A percentile compares a stretch with the other conserved stretches of the same genome.
These are phyloP conservation scores for Ramularia collo-cygni DNA, from an alignment of 2,329 filamentous ascomycete species.

Conservation along the genomic window DNA sequence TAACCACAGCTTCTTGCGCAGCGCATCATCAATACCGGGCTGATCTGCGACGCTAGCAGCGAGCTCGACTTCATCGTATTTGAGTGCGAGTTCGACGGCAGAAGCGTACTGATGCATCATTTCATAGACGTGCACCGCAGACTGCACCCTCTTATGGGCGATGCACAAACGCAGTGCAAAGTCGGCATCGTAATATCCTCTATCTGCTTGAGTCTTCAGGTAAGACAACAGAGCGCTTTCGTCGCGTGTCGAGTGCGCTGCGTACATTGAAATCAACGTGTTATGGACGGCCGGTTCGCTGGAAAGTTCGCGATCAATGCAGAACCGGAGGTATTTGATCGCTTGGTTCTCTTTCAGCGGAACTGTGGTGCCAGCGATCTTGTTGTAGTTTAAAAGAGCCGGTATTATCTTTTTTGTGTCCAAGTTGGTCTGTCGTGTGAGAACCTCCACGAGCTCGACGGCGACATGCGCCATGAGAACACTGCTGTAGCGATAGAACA, in stretches of 20 bases:
- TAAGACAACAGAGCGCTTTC: slow-evolving; percentile 83
- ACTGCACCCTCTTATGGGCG: slow-evolving; percentile 84
- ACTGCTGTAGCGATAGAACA: slow-evolving; percentile 94
- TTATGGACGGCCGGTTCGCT: slow-evolving; percentile 88
- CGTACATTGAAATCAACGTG: slow-evolving; percentile 92
- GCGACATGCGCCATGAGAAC: slow-evolving; percentile 90
- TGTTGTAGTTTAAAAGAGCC: slow-evolving; percentile 88
- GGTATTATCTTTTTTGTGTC: slow-evolving; percentile 85
- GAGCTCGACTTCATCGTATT: slow-evolving; percentile 82
- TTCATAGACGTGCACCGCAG: slow-evolving; percentile 94
- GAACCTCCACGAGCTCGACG: slow-evolving; percentile 81
- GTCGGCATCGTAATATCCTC: slow-evolving; percentile 85
- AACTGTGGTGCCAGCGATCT: slow-evolving; percentile 54
- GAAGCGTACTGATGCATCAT: slow-evolving; percentile 92
- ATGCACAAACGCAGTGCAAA: slow-evolving; percentile 95
- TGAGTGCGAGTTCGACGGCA: slow-evolving; percentile 85
- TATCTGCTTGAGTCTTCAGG: slow-evolving; percentile 80
- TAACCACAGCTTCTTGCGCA: slow-evolving; percentile 93
- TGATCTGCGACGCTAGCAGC: slow-evolving; percentile 84
- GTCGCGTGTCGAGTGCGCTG: slow-evolving; percentile 73
- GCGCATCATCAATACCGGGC: slow-evolving; percentile 62
- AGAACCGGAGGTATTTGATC: slow-evolving; percentile 85
- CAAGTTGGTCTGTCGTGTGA: slow-evolving; percentile 84
- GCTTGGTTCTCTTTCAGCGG: slow-evolving; percentile 74
- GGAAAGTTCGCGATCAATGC: slow-evolving; percentile 78